Base-by-base conservation (phyloP, 2,329 filamentous ascomycete genomes). In the Colletotrichum melonis region DNA sequence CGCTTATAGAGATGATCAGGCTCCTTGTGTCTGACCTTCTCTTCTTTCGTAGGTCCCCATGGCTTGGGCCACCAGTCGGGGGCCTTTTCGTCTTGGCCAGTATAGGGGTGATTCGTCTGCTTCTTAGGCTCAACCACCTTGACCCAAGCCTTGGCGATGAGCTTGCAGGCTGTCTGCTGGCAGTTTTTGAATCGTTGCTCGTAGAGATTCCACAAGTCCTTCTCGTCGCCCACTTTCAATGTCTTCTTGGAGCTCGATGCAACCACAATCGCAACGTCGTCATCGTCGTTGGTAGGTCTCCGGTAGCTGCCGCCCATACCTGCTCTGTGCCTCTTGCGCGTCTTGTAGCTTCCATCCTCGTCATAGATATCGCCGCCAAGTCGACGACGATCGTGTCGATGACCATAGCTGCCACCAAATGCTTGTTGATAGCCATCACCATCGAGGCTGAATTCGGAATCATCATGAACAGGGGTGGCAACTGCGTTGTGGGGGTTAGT, bases 81-180 rank as follows among this genome's bases (percentile, higher is more conserved):
- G 1, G 88, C 88, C 76, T 89, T 91, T 38, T 88, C 87, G 58
- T 92, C 88, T 38, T 88, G 89, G n/a, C 87, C 86, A 1, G 91
- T 93, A 78, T 95, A 95, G 0, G 93, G 93, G 76, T 93, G 91
- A 22, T 89, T 92, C 0, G 92, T 92, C 80, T 94, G 93, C 81
- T 95, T 95, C 82, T 93, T 94, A 0, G 93, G 93, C 77, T 93
- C 92, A 2, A 95, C 90, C 1, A 90, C 87, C 78, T 94, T 94
- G 72, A 95, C 91, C 90, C 93, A 95, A 12, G 90, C 91, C 80
- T 95, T 95, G 42, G 91, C 91, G 65, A 95, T 91, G 30, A 91
- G 84, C 81, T 95, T 95, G 82, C 92, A 92, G 7, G 91, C 89
- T 1, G 90, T 88, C 77, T 95, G 93, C 77, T 95, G 92, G 76